phyloP scores from a whole-genome alignment of 768 basidiomycete genomes.

The Suillus placidus region DNA sequence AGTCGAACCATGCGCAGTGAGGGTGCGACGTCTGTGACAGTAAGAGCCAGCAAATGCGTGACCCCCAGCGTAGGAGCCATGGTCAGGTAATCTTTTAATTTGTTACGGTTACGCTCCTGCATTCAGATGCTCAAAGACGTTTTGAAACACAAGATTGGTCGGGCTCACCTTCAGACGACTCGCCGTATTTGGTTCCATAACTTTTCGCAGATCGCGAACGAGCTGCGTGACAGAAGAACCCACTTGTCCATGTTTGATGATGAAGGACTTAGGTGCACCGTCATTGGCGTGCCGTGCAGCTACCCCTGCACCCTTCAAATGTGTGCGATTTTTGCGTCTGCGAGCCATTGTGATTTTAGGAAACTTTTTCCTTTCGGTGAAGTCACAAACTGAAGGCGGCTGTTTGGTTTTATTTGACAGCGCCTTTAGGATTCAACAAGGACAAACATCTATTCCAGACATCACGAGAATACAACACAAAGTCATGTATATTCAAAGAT shows the following conservation, averaged over 20 bases:
- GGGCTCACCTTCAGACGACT: constrained; percentile 74
- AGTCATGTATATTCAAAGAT: not conserved
- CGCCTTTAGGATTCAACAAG: constrained; percentile 11
- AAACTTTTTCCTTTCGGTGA: constrained; percentile 8
- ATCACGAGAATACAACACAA: not conserved
- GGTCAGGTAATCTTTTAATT: constrained; percentile 90
- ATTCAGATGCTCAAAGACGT: constrained; percentile 17
- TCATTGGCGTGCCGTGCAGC: constrained; percentile 34
- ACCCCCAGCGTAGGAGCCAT: constrained; percentile 91
- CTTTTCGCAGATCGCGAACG: constrained; percentile 89
- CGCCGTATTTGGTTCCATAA: constrained; percentile 99
- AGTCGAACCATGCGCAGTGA: constrained; percentile 85
- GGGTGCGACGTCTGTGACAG: constrained; percentile 81
- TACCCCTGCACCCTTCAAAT: constrained; percentile 62
- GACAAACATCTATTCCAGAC: constrained; percentile 2
- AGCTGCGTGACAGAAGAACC: constrained; percentile 86
- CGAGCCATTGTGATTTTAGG: constrained; percentile 56
- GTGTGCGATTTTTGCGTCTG: constrained; percentile 79
- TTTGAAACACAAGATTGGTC: constrained; percentile 1
- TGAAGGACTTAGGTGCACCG: constrained; percentile 83
- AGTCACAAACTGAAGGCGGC: not conserved
- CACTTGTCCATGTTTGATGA: constrained; percentile 95
- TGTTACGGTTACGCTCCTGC: constrained; percentile 89
- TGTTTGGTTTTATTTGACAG: constrained; percentile 30
- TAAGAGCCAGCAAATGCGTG: constrained; percentile 91